phyloP scores from a whole-genome alignment of 495 filamentous ascomycete species.

The Annulohypoxylon bovei region DNA sequence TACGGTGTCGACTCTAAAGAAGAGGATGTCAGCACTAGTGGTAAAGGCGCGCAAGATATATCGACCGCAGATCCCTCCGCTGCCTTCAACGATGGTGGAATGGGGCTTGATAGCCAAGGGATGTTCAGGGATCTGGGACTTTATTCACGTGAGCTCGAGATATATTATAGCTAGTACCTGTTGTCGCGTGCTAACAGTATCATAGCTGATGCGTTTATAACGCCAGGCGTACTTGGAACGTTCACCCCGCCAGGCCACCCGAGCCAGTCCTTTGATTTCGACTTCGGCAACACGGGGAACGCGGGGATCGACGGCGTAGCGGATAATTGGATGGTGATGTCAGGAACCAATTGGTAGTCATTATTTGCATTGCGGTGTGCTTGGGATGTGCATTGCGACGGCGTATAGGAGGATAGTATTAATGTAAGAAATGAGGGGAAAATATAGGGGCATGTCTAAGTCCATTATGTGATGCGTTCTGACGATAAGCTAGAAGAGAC shows the following conservation, averaged over 20 bases:
- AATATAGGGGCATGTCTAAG: background rate
- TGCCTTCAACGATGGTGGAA: background rate
- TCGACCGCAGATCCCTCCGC: background rate
- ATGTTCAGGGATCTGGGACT: constrained; percentile 12
- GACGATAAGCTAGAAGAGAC: no score
- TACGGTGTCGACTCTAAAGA: background rate
- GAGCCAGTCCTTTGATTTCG: constrained; percentile 1
- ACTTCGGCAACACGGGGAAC: background rate
- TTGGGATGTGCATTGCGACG: background rate
- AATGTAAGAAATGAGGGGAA: background rate
- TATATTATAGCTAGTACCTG: background rate
- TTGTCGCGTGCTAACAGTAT: background rate
- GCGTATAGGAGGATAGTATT: background rate
- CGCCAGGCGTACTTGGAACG: background rate
- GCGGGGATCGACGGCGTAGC: background rate
- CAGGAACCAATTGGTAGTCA: constrained; percentile 7
- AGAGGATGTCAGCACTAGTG: background rate
- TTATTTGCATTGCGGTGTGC: background rate
- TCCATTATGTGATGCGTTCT: background rate
- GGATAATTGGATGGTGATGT: constrained; percentile 5
- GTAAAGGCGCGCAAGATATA: background rate
- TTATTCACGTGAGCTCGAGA: constrained; percentile 11
- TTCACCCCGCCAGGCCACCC: constrained; percentile 1
- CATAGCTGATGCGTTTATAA: constrained; percentile 5
- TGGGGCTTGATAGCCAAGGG: constrained; percentile 5